phyloP scores from a whole-genome alignment of 148 eudicot species.

The Rhododendron ferrugineum region DNA sequence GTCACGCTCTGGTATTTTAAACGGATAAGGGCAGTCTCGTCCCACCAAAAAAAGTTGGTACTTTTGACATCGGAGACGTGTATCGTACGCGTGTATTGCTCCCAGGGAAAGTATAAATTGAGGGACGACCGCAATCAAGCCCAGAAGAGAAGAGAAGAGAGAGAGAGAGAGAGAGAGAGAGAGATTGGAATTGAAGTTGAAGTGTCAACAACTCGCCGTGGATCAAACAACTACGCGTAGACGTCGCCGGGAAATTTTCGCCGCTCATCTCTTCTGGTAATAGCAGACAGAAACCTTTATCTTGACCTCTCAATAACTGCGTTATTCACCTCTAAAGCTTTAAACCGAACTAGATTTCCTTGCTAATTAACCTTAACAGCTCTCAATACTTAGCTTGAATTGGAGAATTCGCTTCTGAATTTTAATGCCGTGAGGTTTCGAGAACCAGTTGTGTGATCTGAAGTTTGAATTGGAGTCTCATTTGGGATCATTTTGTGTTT shows the following conservation, averaged over 20 bases:
- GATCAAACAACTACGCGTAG: neutral
- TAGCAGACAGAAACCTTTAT: neutral
- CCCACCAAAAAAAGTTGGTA: neutral
- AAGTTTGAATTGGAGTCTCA: neutral
- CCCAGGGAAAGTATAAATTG: neutral
- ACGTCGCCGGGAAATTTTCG: neutral
- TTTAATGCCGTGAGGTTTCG: neutral
- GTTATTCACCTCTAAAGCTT: neutral
- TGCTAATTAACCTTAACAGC: neutral
- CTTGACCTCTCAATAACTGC: neutral
- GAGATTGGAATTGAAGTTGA: neutral
- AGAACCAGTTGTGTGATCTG: neutral
- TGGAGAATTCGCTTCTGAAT: neutral
- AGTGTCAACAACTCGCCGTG: neutral
- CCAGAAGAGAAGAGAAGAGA: neutral
- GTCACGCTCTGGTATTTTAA: neutral
- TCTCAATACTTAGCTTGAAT: neutral
- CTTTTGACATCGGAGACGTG: neutral
- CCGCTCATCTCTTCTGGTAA: neutral
- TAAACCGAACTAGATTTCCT: neutral
- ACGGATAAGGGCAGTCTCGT: slow-evolving; percentile 3
- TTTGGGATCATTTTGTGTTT: neutral
- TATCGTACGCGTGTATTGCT: neutral
- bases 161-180: neutral
- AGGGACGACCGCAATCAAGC: neutral